A percentile compares a stretch with the other conserved stretches of the same genome.
Evolutionary conservation across 345 rosid species (phyloP).

Genomic region (Populus alba): DNA sequence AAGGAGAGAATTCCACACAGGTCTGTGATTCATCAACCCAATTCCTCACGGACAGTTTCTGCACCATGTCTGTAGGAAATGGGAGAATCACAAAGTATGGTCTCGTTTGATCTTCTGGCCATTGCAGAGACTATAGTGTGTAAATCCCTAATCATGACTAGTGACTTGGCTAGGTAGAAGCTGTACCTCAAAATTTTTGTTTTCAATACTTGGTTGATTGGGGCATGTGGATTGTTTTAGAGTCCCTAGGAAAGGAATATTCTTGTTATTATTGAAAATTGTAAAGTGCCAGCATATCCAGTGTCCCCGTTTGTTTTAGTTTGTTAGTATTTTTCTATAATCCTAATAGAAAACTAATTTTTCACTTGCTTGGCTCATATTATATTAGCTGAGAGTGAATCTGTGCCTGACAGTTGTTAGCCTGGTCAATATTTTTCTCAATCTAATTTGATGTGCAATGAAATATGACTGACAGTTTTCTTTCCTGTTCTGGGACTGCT

Average conservation of each 20-base stretch:
- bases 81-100: constrained; percentile 38
- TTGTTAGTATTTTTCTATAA: background rate
- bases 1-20: constrained; percentile 24
- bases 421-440: background rate
- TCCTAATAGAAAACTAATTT: background rate
- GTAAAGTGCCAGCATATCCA: constrained; percentile 14
- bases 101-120: constrained; percentile 40
- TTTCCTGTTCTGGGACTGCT: background rate
- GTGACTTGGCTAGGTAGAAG: constrained; percentile 24
- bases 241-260: constrained; percentile 16
- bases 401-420: background rate
- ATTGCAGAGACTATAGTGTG: constrained; percentile 29
- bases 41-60: constrained; percentile 9
- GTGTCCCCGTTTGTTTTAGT: background rate
- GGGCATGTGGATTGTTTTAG: constrained; percentile 22
- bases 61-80: constrained; percentile 40
- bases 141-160: constrained; percentile 19
- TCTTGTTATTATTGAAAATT: constrained; percentile 16
- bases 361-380: background rate
- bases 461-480: background rate
- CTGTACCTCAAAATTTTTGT: constrained; percentile 33
- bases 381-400: background rate
- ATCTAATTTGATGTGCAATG: background rate
- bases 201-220: constrained; percentile 30
- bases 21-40: constrained; percentile 27